A percentile compares a stretch with the other conserved stretches of the same genome.
Evolutionary conservation across 2,329 filamentous ascomycete species (phyloP).

Genomic region (Alternaria angustiovoidea): DNA sequence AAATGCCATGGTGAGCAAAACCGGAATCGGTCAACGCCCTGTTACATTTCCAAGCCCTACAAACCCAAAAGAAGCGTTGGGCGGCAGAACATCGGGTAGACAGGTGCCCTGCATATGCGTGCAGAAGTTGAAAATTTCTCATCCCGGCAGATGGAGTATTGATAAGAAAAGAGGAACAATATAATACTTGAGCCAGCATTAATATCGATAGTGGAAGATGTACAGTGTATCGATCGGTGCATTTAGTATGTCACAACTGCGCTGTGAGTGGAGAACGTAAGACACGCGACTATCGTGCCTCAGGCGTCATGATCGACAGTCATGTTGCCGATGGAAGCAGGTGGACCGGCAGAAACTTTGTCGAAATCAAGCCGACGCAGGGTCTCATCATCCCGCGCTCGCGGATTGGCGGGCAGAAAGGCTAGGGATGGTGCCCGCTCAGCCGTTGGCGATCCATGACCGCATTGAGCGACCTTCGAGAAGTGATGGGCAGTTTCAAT

Average conservation of each 20-base stretch:
- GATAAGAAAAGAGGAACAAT: slow-evolving; percentile 1
- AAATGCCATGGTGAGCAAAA: slow-evolving; percentile 8
- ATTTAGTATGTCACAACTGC: slow-evolving; percentile 10
- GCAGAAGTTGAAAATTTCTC: background rate
- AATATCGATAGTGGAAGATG: slow-evolving; percentile 6
- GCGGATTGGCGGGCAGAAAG: slow-evolving; percentile 25
- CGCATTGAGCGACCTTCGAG: slow-evolving; percentile 23
- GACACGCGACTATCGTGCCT: slow-evolving; percentile 25
- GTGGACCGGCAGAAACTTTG: slow-evolving; percentile 33
- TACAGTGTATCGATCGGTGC: background rate
- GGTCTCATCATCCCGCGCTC: slow-evolving; percentile 30
- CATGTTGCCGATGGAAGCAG: slow-evolving; percentile 18
- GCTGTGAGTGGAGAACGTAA: slow-evolving; percentile 14
- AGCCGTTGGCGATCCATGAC: slow-evolving; percentile 34
- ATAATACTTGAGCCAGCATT: background rate
- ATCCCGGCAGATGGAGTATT: background rate
- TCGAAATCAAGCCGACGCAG: slow-evolving; percentile 35
- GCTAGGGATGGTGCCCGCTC: slow-evolving; percentile 29
- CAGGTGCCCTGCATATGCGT: slow-evolving; percentile 1
- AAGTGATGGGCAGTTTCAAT: slow-evolving; percentile 23
- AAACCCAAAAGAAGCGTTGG: slow-evolving; percentile 9
- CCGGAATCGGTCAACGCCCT: slow-evolving; percentile 1
- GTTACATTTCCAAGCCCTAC: background rate
- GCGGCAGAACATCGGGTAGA: slow-evolving; percentile 8
- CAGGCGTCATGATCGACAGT: slow-evolving; percentile 45